Evolutionary conservation across 805 yeast genomes (phyloP).

Genomic region (Candida coquimbonensis): DNA sequence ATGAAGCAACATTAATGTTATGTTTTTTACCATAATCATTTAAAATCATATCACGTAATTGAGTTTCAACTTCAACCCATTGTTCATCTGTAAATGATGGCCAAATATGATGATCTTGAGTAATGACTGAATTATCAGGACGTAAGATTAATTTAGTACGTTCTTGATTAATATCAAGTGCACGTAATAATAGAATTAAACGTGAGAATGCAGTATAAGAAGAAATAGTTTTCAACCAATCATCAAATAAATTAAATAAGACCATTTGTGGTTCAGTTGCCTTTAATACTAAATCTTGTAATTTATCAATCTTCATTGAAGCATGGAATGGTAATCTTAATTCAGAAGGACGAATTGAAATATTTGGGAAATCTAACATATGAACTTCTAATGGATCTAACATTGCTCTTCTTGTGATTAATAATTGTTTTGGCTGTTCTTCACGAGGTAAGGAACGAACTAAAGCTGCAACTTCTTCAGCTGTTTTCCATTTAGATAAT

Average conservation of each 20-base stretch:
- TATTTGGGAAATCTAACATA: slow-evolving; percentile 93
- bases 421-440: slow-evolving; percentile 90
- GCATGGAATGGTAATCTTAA: slow-evolving; percentile 84
- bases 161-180: slow-evolving; percentile 70
- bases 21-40: slow-evolving; percentile 80
- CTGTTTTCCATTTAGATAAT: slow-evolving; percentile 95
- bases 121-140: slow-evolving; percentile 64
- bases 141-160: slow-evolving; percentile 66
- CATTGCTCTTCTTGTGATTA: slow-evolving; percentile 86
- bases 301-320: slow-evolving; percentile 72
- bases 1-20: slow-evolving; percentile 75
- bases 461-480: slow-evolving; percentile 93
- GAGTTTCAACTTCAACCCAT: slow-evolving; percentile 87
- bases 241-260: slow-evolving; percentile 84
- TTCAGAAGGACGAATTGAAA: slow-evolving; percentile 84
- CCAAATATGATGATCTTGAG: slow-evolving; percentile 85
- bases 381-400: slow-evolving; percentile 94
- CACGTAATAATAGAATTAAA: slow-evolving; percentile 73
- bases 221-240: slow-evolving; percentile 80
- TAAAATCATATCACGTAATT: slow-evolving; percentile 80
- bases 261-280: slow-evolving; percentile 95
- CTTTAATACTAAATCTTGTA: slow-evolving; percentile 68
- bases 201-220: slow-evolving; percentile 93
- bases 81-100: slow-evolving; percentile 83
- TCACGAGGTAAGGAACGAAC: slow-evolving; percentile 84